These are phyloP conservation scores for Nakazawaea anatomiae DNA, from an alignment of 805 yeast genomes.

Conservation along the genomic window DNA sequence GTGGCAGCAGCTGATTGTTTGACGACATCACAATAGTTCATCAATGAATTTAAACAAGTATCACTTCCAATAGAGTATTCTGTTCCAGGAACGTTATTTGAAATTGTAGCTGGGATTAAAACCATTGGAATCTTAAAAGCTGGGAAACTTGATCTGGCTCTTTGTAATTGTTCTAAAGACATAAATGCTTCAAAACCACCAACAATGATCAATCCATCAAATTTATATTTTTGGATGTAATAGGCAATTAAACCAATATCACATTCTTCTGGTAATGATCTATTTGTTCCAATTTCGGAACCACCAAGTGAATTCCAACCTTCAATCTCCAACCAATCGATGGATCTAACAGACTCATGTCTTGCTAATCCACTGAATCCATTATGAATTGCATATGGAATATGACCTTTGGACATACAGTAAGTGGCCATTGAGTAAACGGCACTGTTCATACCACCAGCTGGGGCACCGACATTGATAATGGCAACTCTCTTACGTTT, in stretches of 20 bases:
- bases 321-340: slow-evolving; percentile 65
- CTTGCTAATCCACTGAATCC: slow-evolving; percentile 69
- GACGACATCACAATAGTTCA: slow-evolving; percentile 71
- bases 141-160: slow-evolving; percentile 56
- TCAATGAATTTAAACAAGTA: slow-evolving; percentile 66
- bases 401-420: slow-evolving; percentile 73
- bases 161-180: slow-evolving; percentile 62
- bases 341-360: slow-evolving; percentile 52
- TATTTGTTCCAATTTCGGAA: slow-evolving; percentile 76
- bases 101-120: slow-evolving; percentile 72
- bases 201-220: slow-evolving; percentile 67
- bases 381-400: slow-evolving; percentile 62
- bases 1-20: slow-evolving; percentile 77
- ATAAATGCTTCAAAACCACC: slow-evolving; percentile 82
- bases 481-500: slow-evolving; percentile 61
- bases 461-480: slow-evolving; percentile 75
- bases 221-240: slow-evolving; percentile 59
- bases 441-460: slow-evolving; percentile 76
- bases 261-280: slow-evolving; percentile 58
- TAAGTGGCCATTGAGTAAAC: slow-evolving; percentile 68
- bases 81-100: slow-evolving; percentile 79
- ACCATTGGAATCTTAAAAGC: slow-evolving; percentile 75
- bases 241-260: slow-evolving; percentile 70
- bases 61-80: slow-evolving; percentile 75
- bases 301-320: slow-evolving; percentile 77